Percentiles rank a stretch among this genome's conserved stretches.
These are phyloP conservation scores for Pythium phragmiticola DNA, from an alignment of 352 stramenopile genomes.

Conservation along the genomic window DNA sequence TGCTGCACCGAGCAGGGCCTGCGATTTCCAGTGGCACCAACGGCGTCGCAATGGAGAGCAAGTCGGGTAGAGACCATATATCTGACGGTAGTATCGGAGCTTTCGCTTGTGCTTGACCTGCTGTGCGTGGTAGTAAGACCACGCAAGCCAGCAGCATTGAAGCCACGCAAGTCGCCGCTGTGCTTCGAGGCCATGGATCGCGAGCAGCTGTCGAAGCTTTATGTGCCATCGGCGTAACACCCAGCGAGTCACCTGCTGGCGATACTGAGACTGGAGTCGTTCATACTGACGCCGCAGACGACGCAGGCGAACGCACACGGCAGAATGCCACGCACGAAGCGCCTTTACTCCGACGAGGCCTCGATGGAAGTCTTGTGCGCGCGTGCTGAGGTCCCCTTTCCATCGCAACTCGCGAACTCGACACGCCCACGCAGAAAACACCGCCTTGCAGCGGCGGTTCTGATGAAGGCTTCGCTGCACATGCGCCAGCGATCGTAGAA, in stretches of 20 bases:
- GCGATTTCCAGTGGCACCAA: slow-evolving; percentile 36
- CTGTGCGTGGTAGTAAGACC: slow-evolving; percentile 5
- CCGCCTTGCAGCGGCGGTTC: not conserved
- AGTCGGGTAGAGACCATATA: slow-evolving; percentile 35
- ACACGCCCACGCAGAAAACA: not conserved
- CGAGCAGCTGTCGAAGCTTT: not conserved
- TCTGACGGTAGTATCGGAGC: slow-evolving; percentile 35
- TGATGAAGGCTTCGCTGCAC: not conserved
- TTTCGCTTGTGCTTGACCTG: slow-evolving; percentile 32
- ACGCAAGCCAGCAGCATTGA: slow-evolving; percentile 13
- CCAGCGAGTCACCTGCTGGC: not conserved
- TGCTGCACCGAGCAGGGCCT: not conserved
- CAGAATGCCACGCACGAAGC: not conserved
- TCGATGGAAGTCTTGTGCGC: not conserved
- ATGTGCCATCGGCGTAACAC: not conserved
- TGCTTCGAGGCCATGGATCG: not conserved
- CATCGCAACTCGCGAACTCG: not conserved
- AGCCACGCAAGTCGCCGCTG: slow-evolving; percentile 6
- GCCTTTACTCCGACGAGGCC: not conserved
- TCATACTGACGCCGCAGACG: not conserved
- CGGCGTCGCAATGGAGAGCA: slow-evolving; percentile 28
- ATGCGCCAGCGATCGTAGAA: not conserved
- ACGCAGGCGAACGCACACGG: not conserved
- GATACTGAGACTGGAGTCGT: not conserved
- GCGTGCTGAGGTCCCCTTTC: not conserved